Evolutionary conservation across 164 flowering plant genomes (phyloP).

Genomic region (Taxillus chinensis): DNA sequence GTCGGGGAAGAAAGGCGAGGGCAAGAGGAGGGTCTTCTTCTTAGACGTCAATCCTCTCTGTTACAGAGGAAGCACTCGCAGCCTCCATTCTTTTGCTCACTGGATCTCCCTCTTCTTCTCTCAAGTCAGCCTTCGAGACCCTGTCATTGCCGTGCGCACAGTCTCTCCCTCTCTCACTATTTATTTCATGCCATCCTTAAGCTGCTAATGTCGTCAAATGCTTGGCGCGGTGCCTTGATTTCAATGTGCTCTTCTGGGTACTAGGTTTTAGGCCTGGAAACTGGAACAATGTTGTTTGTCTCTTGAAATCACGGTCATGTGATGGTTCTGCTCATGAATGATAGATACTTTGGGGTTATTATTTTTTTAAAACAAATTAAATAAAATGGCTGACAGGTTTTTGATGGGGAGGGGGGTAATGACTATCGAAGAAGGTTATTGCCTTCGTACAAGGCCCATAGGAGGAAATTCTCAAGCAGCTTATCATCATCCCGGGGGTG

Average conservation of each 20-base stretch:
- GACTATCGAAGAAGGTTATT: conserved; percentile 63
- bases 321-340: neutral
- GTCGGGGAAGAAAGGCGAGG: neutral
- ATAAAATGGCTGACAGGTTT: conserved; percentile 35
- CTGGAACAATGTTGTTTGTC: too few relatives aligned
- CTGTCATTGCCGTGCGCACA: conserved; percentile 75
- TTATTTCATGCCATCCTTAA: neutral
- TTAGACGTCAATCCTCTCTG: conserved; percentile 88
- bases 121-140: conserved; percentile 58
- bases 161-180: conserved; percentile 4
- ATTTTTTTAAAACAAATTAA: neutral
- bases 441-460: conserved; percentile 86
- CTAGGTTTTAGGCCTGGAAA: neutral
- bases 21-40: conserved; percentile 63
- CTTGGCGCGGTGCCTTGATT: too few relatives aligned
- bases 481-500: conserved; percentile 12
- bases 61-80: conserved; percentile 58
- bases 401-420: conserved; percentile 81
- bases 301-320: neutral
- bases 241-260: neutral
- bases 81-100: conserved; percentile 58
- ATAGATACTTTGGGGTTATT: neutral
- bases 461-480: conserved; percentile 35
- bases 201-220: too few relatives aligned
- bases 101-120: conserved; percentile 88